phyloP scores from a whole-genome alignment of 768 basidiomycete genomes.

The Tulasnella sp. region DNA sequence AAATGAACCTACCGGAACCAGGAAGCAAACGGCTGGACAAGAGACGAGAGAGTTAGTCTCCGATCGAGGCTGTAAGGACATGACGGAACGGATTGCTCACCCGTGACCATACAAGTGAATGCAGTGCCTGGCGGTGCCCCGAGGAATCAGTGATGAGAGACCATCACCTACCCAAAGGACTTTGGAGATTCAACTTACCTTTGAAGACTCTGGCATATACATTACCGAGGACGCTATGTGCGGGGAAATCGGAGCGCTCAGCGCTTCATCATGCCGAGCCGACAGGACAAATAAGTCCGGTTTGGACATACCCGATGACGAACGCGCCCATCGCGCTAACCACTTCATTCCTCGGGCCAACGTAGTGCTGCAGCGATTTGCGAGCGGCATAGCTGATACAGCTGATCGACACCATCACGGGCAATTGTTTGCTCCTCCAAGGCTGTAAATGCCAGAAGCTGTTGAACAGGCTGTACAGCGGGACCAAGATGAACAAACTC shows the following conservation, averaged over 20 bases:
- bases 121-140: slow-evolving; percentile 58
- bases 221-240: slow-evolving; percentile 46
- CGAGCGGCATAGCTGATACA: slow-evolving; percentile 69
- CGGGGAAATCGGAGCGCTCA: background rate
- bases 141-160: background rate
- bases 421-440: slow-evolving; percentile 53
- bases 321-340: slow-evolving; percentile 85
- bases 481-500: slow-evolving; percentile 66
- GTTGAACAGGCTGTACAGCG: slow-evolving; percentile 55
- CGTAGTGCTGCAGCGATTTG: slow-evolving; percentile 72
- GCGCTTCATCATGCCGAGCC: background rate
- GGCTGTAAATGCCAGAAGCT: slow-evolving; percentile 74
- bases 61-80: background rate
- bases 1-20: slow-evolving; percentile 58
- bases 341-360: slow-evolving; percentile 67
- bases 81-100: background rate
- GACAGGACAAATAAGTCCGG: background rate
- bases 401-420: slow-evolving; percentile 76
- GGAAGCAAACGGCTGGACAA: slow-evolving; percentile 53
- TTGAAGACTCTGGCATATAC: slow-evolving; percentile 57
- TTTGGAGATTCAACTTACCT: background rate
- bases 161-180: background rate
- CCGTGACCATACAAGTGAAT: slow-evolving; percentile 80
- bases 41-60: background rate
- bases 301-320: slow-evolving; percentile 15